These are phyloP conservation scores for Diaporthe citri DNA, from an alignment of 2,329 filamentous ascomycete species.

Conservation along the genomic window DNA sequence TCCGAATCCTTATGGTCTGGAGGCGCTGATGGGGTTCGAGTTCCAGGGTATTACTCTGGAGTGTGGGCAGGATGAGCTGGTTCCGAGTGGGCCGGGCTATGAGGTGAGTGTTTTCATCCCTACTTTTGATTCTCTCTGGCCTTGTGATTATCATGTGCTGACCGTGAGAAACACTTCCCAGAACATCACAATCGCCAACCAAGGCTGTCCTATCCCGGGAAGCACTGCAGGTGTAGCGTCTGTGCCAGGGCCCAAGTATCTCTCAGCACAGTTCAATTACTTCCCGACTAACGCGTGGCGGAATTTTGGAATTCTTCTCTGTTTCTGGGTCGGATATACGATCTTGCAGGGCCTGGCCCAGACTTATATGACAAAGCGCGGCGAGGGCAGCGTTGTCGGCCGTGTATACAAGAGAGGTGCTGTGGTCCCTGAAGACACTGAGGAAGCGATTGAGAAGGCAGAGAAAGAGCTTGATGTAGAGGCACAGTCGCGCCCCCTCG, in stretches of 20 bases:
- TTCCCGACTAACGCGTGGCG: background rate
- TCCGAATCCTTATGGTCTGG: background rate
- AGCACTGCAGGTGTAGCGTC: background rate
- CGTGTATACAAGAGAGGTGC: slow-evolving; percentile 6
- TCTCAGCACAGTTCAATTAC: background rate
- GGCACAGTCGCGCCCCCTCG: background rate
- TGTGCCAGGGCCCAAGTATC: background rate
- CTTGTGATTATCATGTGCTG: background rate
- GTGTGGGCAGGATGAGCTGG: background rate
- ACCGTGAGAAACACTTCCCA: background rate
- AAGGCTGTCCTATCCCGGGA: slow-evolving; percentile 2
- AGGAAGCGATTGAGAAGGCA: background rate
- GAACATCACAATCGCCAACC: slow-evolving; percentile 8
- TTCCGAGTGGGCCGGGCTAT: background rate
- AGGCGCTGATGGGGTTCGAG: background rate
- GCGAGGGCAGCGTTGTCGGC: background rate
- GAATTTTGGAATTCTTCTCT: background rate
- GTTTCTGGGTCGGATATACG: slow-evolving; percentile 1
- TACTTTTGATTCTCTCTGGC: too few relatives aligned
- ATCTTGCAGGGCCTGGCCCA: background rate
- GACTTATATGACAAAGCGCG: background rate
- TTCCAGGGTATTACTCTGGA: background rate
- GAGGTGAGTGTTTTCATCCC: background rate
- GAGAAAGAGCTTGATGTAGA: slow-evolving; percentile 11
- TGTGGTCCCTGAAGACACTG: background rate